Percentiles rank a stretch among this genome's conserved stretches.
These are phyloP conservation scores for Moniliophthora roreri DNA, from an alignment of 1,284 basidiomycete genomes.

Conservation along the genomic window DNA sequence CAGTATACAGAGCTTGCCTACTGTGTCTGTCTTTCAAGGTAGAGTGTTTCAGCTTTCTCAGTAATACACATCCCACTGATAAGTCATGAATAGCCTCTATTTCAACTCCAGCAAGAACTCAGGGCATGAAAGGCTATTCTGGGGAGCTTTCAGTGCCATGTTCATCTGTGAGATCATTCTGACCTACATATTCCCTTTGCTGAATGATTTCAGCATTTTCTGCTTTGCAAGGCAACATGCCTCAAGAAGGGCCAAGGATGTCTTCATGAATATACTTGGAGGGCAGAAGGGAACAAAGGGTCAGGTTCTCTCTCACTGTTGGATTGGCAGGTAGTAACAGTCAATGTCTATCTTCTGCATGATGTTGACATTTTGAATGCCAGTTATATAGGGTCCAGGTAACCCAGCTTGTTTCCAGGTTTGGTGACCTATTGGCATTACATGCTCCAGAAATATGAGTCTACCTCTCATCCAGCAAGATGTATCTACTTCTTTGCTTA, in stretches of 20 bases:
- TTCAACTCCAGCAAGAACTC: slow-evolving; percentile 57
- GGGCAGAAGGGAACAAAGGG: slow-evolving; percentile 65
- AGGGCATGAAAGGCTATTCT: slow-evolving; percentile 61
- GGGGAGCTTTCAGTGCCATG: slow-evolving; percentile 56
- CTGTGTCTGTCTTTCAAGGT: slow-evolving; percentile 64
- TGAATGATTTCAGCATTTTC: slow-evolving; percentile 58
- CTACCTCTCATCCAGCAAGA: slow-evolving; percentile 54
- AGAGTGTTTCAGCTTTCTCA: too few species aligned
- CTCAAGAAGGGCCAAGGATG: slow-evolving; percentile 36
- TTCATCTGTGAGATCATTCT: slow-evolving; percentile 58
- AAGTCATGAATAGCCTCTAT: too few species aligned
- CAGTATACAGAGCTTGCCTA: slow-evolving; percentile 54
- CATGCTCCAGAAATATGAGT: slow-evolving; percentile 39
- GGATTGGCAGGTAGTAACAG: slow-evolving; percentile 47
- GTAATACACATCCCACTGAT: too few species aligned
- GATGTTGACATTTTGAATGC: background rate
- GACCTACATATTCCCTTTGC: slow-evolving; percentile 60
- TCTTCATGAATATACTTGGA: slow-evolving; percentile 66
- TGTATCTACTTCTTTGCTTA: too few species aligned
- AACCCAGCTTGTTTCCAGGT: slow-evolving; percentile 31
- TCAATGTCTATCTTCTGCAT: too few species aligned
- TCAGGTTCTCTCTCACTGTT: slow-evolving; percentile 52
- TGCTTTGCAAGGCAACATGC: slow-evolving; percentile 55
- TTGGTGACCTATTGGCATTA: background rate
- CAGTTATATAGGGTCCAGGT: slow-evolving; percentile 54